Conservation (phyloP, 2,329 filamentous ascomycete genomes). For the Pseudopyrenochaeta lycopersici region DNA sequence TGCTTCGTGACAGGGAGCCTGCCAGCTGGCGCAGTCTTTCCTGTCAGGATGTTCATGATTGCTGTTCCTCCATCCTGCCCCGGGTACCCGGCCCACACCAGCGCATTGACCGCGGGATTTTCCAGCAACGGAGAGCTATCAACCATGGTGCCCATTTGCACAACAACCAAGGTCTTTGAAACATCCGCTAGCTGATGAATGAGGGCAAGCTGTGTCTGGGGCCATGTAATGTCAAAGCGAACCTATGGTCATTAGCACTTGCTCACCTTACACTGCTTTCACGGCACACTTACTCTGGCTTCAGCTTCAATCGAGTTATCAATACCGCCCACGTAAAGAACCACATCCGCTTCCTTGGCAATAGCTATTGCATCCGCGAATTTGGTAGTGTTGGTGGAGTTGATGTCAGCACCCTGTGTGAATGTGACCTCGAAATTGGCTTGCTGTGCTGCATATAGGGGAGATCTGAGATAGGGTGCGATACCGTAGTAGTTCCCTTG, state of each 20-base stretch:
- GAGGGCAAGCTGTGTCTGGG: slow-evolving; percentile 61
- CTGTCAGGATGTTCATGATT: slow-evolving; percentile 64
- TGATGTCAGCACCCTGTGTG: too few species aligned
- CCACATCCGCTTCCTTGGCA: slow-evolving; percentile 55
- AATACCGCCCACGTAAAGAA: slow-evolving; percentile 66
- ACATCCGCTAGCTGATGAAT: slow-evolving; percentile 58
- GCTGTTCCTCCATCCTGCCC: slow-evolving; percentile 68
- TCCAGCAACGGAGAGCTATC: slow-evolving; percentile 61
- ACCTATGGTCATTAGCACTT: too few species aligned
- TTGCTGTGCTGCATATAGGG: slow-evolving; percentile 61
- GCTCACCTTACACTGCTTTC: too few species aligned
- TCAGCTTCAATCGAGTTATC: slow-evolving; percentile 64
- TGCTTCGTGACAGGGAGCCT: too few species aligned
- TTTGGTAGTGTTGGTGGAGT: too few species aligned
- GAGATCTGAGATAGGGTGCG: slow-evolving; percentile 64
- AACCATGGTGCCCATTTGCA: slow-evolving; percentile 63
- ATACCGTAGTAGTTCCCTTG: slow-evolving; percentile 67
- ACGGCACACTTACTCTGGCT: too few species aligned
- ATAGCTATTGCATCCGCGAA: too few species aligned
- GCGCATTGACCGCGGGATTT: slow-evolving; percentile 58
- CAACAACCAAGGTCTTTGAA: slow-evolving; percentile 62
- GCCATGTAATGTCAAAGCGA: slow-evolving; percentile 66
- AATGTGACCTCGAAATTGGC: too few species aligned
- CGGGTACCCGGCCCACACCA: slow-evolving; percentile 69
- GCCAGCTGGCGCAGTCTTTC: slow-evolving; percentile 62